Base-by-base conservation (phyloP, 768 basidiomycete species). In the Suillus cothurnatus region DNA sequence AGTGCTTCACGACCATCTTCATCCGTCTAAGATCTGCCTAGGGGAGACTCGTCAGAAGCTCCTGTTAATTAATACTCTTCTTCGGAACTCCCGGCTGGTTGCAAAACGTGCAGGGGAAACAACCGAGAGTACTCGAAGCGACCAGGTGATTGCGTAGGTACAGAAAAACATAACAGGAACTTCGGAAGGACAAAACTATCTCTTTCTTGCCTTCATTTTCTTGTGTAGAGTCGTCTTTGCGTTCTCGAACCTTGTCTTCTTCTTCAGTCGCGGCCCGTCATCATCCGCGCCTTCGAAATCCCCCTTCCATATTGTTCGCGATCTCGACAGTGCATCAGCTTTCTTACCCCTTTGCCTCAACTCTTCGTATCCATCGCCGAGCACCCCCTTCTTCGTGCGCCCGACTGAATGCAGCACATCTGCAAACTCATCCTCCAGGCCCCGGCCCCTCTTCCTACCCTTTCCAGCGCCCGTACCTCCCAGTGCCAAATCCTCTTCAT, bases 401-500 rank as follows among this genome's bases (percentile, higher is more conserved):
- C 84, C 85, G 14, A 88, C 85, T 31, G 86, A 85, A 68, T 81
- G 83, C 39, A 96, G 76, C 38, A 97, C 84, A 69, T 95, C 94
- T 14, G 84, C 86, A 71, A 96, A 96, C 75, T 94, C 95, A 69
- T 92, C 92, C 67, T 90, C 91, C 50, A 95, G 79, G 1, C 91
- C 92, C 21, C 88, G 90, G 11, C 86, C 88, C 56, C 86, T 76
- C 32, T 85, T 74, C 32, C 88, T 81, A n/a, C 85, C 81, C 62
- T 84, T 80, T 31, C 82, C 81, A n/a, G 81, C 81, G 0, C 82
- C 79, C 26, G 84, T 86, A 15, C 91, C 92, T 61, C 97, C 97
- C 15, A 98, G 80, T 21, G 94, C 94, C 66, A 98, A 78, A 68
- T 94, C 92, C 67, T 86, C 93, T 76, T 98, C 97, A 71, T 98